A percentile compares a stretch with the other conserved stretches of the same genome.
These are phyloP conservation scores for Hippophae tibetana DNA, from an alignment of 306 rosid species.

Conservation along the genomic window DNA sequence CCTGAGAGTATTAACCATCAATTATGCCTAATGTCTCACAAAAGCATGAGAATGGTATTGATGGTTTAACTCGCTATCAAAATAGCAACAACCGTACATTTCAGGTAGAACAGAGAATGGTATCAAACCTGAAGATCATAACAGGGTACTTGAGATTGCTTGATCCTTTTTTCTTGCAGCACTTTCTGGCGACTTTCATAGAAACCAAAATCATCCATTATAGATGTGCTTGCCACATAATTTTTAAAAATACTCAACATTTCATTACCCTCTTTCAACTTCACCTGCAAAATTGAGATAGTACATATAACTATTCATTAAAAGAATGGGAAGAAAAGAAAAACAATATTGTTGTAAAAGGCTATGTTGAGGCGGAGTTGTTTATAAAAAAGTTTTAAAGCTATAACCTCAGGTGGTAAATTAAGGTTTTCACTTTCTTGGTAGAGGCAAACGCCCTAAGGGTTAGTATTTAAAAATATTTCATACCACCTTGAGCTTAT, in stretches of 20 bases:
- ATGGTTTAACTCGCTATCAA: too few species aligned
- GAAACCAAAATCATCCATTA: slow-evolving; percentile 68
- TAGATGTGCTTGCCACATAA: slow-evolving; percentile 44
- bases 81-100: neutral
- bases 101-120: neutral
- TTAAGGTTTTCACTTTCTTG: too few species aligned
- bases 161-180: slow-evolving; percentile 55
- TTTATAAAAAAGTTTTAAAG: neutral
- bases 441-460: too few species aligned
- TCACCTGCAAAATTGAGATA: slow-evolving; percentile 44
- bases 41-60: too few species aligned
- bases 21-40: too few species aligned
- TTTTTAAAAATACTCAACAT: slow-evolving; percentile 54
- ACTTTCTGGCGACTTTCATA: slow-evolving; percentile 74
- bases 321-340: neutral
- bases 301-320: slow-evolving; percentile 8
- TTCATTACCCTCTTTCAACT: slow-evolving; percentile 47
- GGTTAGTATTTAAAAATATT: too few species aligned
- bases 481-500: too few species aligned
- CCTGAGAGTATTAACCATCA: too few species aligned
- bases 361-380: too few species aligned
- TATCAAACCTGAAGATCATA: slow-evolving; percentile 34
- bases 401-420: too few species aligned
- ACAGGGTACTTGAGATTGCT: slow-evolving; percentile 30
- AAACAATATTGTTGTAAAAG: too few species aligned